Conservation (phyloP, 2,329 filamentous ascomycete species). For the Alternaria panax region DNA sequence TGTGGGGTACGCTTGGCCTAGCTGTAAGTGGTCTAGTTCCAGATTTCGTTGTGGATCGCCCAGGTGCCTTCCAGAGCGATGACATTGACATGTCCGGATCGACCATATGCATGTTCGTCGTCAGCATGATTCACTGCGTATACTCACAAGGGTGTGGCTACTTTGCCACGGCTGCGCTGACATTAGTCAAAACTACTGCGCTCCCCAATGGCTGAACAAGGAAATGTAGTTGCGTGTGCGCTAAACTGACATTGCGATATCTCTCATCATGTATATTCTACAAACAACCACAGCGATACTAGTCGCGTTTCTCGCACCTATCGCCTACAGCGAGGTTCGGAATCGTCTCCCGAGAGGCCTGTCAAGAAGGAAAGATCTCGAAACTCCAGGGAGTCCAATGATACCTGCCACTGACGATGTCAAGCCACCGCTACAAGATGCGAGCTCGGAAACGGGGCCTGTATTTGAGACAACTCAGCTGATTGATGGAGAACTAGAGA, state of each 20-base stretch:
- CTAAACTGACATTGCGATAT: not conserved
- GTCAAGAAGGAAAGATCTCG: conserved; percentile 26
- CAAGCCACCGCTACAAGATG: not conserved
- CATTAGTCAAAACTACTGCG: not conserved
- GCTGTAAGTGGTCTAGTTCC: conserved; percentile 5
- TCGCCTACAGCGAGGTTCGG: conserved; percentile 26
- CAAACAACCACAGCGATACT: conserved; percentile 31
- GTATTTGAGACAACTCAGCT: not conserved
- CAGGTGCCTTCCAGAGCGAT: not conserved
- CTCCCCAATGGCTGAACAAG: not conserved
- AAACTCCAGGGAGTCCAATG: conserved; percentile 19
- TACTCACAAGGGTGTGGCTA: not conserved
- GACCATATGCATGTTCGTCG: not conserved
- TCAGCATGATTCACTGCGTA: conserved; percentile 8
- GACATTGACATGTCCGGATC: conserved; percentile 9
- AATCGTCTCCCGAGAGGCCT: conserved; percentile 24
- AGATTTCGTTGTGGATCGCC: conserved; percentile 7
- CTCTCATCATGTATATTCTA: conserved; percentile 26
- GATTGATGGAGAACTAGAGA: conserved; percentile 12
- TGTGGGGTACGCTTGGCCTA: conserved; percentile 12
- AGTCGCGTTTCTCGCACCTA: conserved; percentile 27
- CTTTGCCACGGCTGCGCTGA: conserved; percentile 1
- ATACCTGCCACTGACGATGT: conserved; percentile 1
- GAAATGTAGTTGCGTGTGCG: not conserved
- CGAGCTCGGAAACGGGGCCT: not conserved